A percentile compares a stretch with the other conserved stretches of the same genome.
Evolutionary conservation across 371 early-diverging fungal genomes (phyloP).

Genomic region (Umbelopsis sp.): DNA sequence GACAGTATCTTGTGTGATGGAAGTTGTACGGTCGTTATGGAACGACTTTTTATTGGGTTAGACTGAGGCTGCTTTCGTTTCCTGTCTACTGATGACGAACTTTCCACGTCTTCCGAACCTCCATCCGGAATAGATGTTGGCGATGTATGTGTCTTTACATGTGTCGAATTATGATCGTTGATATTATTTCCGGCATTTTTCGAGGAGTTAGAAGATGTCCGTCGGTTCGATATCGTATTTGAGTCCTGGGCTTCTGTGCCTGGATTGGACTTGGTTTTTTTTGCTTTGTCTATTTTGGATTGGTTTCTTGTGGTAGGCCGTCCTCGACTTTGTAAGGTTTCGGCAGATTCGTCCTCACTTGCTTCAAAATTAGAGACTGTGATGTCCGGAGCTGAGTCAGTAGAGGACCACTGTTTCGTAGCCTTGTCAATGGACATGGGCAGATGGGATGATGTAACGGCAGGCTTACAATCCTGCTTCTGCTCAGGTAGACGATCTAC

Average conservation of each 20-base stretch:
- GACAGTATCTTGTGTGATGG: neutral
- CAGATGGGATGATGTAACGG: neutral
- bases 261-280: neutral
- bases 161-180: neutral
- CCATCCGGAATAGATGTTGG: neutral
- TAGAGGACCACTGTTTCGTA: neutral
- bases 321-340: too few species aligned
- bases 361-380: neutral
- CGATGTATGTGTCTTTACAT: neutral
- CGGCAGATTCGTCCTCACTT: neutral
- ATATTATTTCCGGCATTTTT: neutral
- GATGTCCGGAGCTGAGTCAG: neutral
- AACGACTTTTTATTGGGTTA: neutral
- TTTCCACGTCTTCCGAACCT: neutral
- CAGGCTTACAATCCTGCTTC: constrained; percentile 2
- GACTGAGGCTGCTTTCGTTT: neutral
- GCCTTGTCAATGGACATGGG: constrained; percentile 8
- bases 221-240: neutral
- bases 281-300: neutral
- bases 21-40: neutral
- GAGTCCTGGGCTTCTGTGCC: neutral
- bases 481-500: constrained; percentile 15
- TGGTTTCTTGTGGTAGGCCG: neutral
- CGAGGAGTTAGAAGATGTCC: neutral
- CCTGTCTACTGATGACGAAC: neutral